Evolutionary conservation across 2,329 filamentous ascomycete species (phyloP).

Genomic region (Colletotrichum chlorophyti): DNA sequence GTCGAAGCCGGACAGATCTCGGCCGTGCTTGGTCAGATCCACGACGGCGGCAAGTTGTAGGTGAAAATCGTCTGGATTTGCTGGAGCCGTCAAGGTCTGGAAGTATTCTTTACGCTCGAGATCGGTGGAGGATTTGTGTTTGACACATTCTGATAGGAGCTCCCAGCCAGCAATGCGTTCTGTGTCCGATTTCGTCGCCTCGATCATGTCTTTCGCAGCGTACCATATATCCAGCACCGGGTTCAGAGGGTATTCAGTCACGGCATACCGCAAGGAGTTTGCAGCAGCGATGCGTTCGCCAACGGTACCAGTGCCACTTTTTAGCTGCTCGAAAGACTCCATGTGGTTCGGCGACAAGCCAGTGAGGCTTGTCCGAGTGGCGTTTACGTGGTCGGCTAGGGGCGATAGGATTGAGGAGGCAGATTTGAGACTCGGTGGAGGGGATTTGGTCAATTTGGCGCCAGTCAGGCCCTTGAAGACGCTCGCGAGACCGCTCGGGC

Average conservation of each 20-base stretch:
- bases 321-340: conserved; percentile 61
- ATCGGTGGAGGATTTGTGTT: conserved; percentile 67
- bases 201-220: conserved; percentile 69
- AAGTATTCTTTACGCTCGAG: conserved; percentile 73
- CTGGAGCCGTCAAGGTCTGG: conserved; percentile 62
- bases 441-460: conserved; percentile 60
- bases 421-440: conserved; percentile 50
- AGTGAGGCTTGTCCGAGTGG: conserved; percentile 44
- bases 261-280: conserved; percentile 59
- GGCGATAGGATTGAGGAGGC: conserved; percentile 43
- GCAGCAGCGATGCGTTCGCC: conserved; percentile 64
- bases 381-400: conserved; percentile 53
- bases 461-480: conserved; percentile 69
- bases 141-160: conserved; percentile 69
- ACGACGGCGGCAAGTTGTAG: conserved; percentile 69
- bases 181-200: conserved; percentile 58
- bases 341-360: conserved; percentile 59
- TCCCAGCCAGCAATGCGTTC: conserved; percentile 69
- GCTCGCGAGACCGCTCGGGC: conserved; percentile 63
- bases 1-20: conserved; percentile 70
- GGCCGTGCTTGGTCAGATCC: conserved; percentile 67
- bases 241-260: conserved; percentile 65
- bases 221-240: conserved; percentile 70
- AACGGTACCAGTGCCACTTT: conserved; percentile 49
- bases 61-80: conserved; percentile 68